Evolutionary conservation across 345 rosid genomes (phyloP), one percentile per base, ranked within the genome.

Genomic region (Cardiospermum halicacabum): DNA sequence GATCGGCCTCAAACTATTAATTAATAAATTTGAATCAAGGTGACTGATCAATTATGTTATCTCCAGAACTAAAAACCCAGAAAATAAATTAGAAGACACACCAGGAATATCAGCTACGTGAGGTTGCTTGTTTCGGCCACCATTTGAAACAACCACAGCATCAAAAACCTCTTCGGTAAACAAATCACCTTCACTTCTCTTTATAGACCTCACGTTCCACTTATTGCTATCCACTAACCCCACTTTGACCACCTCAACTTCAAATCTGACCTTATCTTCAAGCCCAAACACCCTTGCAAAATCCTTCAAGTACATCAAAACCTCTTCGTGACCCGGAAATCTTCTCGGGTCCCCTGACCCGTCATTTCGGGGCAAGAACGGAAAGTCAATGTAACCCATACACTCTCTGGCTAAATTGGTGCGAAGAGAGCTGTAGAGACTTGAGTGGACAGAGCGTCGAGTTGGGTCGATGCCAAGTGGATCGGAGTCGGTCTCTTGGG

Each of bases 101-200:
- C 53, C 47, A 7, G 87, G 76, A 62, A 90, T 77, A 16, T 80
- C 78, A 42, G 97, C 91, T 7, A 81, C 34, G 39, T 85, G 86
- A 72, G 92, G 90, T 43, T 90, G 84, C 8, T 78, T 75, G 67
- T 56, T 80, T 67, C 86, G 92, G 4, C 96, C 91, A 18, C 50
- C 50, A 26, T 72, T 87, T 50, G 92, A 84, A 5, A 84, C 85
- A 64, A 84, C 90, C 51, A 84, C 90, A 65, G 90, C 94, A 78
- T 87, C 92, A 36, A 74, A 85, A 28, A 77, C 74, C 71, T 87
- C 86, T n/a, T 81, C 78, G 21, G 18, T 3, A 4, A 45, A 16
- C 1, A n/a, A n/a, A 22, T 15, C 39, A 7, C 22, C 22, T 6
- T 37, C 48, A 51, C 57, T 62, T 7, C 30, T 77, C 77, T 43